Percentiles rank a stretch among this genome's conserved stretches.
These are phyloP conservation scores for Kalanchoe fedtschenkoi DNA, from an alignment of 164 flowering plant species.

Conservation along the genomic window DNA sequence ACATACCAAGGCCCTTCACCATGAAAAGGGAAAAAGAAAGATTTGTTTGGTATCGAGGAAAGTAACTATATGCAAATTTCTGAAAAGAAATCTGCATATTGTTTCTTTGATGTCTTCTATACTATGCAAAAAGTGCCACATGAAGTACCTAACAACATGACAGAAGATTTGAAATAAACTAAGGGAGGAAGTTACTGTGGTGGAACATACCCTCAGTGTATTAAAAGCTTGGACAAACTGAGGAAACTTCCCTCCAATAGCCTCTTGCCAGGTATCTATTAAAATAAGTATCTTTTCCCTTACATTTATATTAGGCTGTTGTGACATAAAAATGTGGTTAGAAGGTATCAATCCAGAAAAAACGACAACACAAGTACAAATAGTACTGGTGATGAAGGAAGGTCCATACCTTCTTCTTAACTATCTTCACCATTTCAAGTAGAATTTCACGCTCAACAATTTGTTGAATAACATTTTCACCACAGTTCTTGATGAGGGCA, in stretches of 20 bases:
- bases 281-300: conserved; percentile 79
- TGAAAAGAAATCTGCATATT: too few relatives aligned
- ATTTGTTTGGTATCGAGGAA: too few relatives aligned
- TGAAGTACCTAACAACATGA: too few relatives aligned
- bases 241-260: conserved; percentile 82
- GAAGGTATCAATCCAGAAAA: background rate
- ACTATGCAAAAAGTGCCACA: too few relatives aligned
- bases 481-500: conserved; percentile 91
- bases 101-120: too few relatives aligned
- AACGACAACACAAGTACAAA: conserved; percentile 1
- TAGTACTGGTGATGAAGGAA: background rate
- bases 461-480: conserved; percentile 59
- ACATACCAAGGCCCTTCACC: too few relatives aligned
- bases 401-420: conserved; percentile 61
- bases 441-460: conserved; percentile 79
- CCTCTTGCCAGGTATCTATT: conserved; percentile 96
- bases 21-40: too few relatives aligned
- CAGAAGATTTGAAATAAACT: too few relatives aligned
- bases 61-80: too few relatives aligned
- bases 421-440: conserved; percentile 88
- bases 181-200: too few relatives aligned
- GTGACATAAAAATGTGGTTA: background rate
- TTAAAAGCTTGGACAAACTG: too few relatives aligned
- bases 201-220: conserved; percentile 15
- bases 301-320: conserved; percentile 86